These are phyloP conservation scores for Eucommia ulmoides DNA, from an alignment of 257 asterid genomes.

Conservation along the genomic window DNA sequence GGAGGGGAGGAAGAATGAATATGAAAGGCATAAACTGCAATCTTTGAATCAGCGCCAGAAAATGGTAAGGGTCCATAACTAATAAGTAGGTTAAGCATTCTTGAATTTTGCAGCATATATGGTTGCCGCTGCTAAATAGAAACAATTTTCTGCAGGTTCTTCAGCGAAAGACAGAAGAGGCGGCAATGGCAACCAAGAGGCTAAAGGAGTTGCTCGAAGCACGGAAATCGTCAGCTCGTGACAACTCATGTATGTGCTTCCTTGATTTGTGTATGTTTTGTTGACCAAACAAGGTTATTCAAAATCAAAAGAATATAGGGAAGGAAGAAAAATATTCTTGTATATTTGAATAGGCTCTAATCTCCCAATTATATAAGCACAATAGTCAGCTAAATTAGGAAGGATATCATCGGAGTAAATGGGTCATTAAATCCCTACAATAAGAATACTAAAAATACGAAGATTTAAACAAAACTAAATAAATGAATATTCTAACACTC, in stretches of 20 bases:
- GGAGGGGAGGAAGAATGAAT: conserved; percentile 96
- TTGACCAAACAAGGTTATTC: no score
- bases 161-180: conserved; percentile 98
- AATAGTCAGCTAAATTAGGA: no score
- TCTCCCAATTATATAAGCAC: no score
- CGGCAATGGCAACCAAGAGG: conserved; percentile 98
- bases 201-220: conserved; percentile 96
- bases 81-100: not conserved
- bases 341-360: no score
- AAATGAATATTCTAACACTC: no score
- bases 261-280: not conserved
- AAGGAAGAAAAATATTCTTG: no score
- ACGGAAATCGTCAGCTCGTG: conserved; percentile 85
- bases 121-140: not conserved
- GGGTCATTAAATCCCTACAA: no score
- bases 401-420: no score
- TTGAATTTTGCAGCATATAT: not conserved
- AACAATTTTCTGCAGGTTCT: conserved; percentile 76
- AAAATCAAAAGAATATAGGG: no score
- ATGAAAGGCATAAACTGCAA: conserved; percentile 92
- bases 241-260: conserved; percentile 50
- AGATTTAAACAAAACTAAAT: no score
- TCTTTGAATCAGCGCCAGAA: conserved; percentile 97
- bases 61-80: conserved; percentile 40
- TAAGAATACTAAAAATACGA: no score